A percentile compares a stretch with the other conserved stretches of the same genome.
Evolutionary conservation across 441 rosid genomes (phyloP).

Genomic region (Manihot esculenta): DNA sequence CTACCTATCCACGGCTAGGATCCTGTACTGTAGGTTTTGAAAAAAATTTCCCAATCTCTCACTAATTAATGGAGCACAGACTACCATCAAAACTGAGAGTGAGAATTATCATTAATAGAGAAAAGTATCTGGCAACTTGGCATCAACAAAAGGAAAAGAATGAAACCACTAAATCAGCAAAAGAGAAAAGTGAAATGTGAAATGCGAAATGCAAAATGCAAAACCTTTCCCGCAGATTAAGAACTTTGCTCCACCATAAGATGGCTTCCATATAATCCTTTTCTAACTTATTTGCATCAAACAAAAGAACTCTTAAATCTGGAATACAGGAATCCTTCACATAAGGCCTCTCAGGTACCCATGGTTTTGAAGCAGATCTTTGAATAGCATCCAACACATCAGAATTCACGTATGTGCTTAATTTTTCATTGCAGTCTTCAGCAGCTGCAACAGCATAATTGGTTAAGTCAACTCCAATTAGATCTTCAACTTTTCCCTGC

Average conservation of each 20-base stretch:
- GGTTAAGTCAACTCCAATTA: slow-evolving; percentile 32
- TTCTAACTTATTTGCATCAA: slow-evolving; percentile 34
- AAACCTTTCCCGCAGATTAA: slow-evolving; percentile 40
- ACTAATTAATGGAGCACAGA: too few relatives aligned
- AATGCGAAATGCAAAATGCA: not conserved
- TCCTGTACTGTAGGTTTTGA: too few relatives aligned
- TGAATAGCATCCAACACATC: slow-evolving; percentile 46
- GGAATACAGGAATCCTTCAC: slow-evolving; percentile 38
- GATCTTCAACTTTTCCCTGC: slow-evolving; percentile 48
- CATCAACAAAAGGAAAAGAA: not conserved
- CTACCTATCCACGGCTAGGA: not conserved
- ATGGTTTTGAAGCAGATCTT: slow-evolving; percentile 44
- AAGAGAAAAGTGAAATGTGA: too few relatives aligned
- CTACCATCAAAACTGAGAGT: not conserved
- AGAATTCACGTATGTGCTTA: slow-evolving; percentile 28
- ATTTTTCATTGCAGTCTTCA: slow-evolving; percentile 41
- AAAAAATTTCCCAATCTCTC: too few relatives aligned
- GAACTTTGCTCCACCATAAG: slow-evolving; percentile 45
- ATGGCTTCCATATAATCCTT: slow-evolving; percentile 32
- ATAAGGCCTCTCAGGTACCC: slow-evolving; percentile 45
- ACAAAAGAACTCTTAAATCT: slow-evolving; percentile 34
- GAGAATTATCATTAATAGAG: not conserved
- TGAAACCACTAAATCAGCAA: not conserved
- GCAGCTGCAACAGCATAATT: slow-evolving; percentile 35
- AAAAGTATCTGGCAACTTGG: not conserved